phyloP scores from a whole-genome alignment of 1,284 basidiomycete species.

The Porodaedalea pini region DNA sequence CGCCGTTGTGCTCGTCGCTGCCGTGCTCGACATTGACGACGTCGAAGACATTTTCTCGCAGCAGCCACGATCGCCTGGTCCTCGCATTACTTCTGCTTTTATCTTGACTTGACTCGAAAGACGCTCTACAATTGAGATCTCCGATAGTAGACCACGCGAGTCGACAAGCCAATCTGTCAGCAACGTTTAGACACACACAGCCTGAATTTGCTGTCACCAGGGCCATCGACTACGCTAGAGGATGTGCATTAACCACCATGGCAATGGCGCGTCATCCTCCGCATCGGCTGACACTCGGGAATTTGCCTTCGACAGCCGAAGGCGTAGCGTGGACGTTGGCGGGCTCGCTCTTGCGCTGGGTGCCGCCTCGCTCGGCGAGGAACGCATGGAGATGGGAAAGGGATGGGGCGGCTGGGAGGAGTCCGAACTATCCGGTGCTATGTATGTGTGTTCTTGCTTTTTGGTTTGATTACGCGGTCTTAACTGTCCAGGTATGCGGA shows the following conservation, averaged over 20 bases:
- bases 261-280: not conserved
- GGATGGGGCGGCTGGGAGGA: slow-evolving; percentile 72
- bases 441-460: slow-evolving; percentile 41
- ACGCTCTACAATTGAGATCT: not conserved
- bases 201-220: slow-evolving; percentile 1
- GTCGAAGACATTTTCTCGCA: not conserved
- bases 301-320: slow-evolving; percentile 26
- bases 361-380: slow-evolving; percentile 34
- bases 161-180: slow-evolving; percentile 6
- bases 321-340: slow-evolving; percentile 81
- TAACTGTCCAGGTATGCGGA: slow-evolving; percentile 57
- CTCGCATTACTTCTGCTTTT: not conserved
- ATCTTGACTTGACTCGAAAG: not conserved
- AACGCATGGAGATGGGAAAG: slow-evolving; percentile 49
- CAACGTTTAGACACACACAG: not conserved
- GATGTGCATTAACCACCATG: slow-evolving; percentile 11
- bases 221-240: not conserved
- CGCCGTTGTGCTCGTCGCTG: not conserved
- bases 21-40: not conserved
- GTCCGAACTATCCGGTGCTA: slow-evolving; percentile 47
- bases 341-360: slow-evolving; percentile 76
- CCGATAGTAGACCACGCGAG: not conserved
- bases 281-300: not conserved
- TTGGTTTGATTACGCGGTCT: slow-evolving; percentile 15
- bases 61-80: not conserved